A percentile compares a stretch with the other conserved stretches of the same genome.
These are phyloP conservation scores for Malus hybrid DNA, from an alignment of 331 rosid genomes.

Conservation along the genomic window DNA sequence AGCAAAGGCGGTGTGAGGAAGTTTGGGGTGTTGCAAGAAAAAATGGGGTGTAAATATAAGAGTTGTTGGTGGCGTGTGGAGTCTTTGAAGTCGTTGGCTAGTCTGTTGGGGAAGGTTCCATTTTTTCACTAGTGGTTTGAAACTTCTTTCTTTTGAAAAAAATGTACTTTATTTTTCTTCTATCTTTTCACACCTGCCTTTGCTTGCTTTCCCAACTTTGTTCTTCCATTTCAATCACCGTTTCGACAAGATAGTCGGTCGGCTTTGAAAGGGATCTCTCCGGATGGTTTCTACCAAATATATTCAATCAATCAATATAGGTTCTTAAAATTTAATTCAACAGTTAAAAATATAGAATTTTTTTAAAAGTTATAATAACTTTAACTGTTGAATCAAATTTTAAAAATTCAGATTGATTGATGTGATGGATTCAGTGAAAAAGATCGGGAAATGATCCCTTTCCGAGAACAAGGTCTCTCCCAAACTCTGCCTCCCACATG, in stretches of 20 bases:
- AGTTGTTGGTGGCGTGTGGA: conserved; percentile 22
- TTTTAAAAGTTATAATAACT: no score
- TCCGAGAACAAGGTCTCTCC: no score
- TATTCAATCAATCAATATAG: no score
- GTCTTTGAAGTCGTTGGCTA: conserved; percentile 24
- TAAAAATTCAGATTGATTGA: no score
- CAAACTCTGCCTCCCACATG: no score
- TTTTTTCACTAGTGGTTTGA: background rate
- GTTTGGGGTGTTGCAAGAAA: background rate
- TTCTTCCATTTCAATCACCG: background rate
- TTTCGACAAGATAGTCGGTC: background rate
- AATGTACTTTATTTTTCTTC: background rate
- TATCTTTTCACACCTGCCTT: conserved; percentile 30
- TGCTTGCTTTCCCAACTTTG: background rate
- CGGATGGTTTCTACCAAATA: no score
- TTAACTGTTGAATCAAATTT: no score
- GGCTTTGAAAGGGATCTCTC: no score
- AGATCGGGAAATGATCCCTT: no score
- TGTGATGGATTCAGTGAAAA: no score
- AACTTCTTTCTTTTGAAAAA: background rate
- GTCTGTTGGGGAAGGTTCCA: conserved; percentile 41
- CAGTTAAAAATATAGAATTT: no score
- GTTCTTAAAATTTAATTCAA: no score
- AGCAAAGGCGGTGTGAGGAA: background rate
- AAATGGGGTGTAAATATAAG: conserved; percentile 22